Base-by-base conservation (phyloP, 23 red algal genomes). In the Agarophyton chilense region DNA sequence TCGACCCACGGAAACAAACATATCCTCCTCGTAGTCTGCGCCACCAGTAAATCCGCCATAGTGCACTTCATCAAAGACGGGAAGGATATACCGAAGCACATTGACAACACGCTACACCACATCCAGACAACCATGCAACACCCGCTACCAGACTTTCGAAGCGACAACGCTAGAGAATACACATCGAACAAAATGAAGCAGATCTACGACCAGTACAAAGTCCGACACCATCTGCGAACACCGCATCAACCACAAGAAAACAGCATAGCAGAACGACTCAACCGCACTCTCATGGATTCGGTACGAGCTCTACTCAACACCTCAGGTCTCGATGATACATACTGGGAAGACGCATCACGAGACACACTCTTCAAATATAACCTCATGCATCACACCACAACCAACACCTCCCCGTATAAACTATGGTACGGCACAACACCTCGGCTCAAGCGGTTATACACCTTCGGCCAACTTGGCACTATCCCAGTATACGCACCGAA, bases 191-290 rank as follows among this genome's bases (percentile, higher is more conserved):
- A 0, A 19, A 55, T 82, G 31, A 33, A 6, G 0, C 7, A 26
- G 2, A 65, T 35, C 3, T 65, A 36, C 13, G 31, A 1, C 10
- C 0, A 33, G 0, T 14, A 17, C 13, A 2, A 17, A 13, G 9
- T 35, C 31, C 2, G 1, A 36, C 60, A 36, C 10, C 31, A 65
- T 18, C 16, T 51, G 5, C 12, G 60, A 1, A 68, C 60, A 4
- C 83, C 64, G 21, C 66, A 76, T 31, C 21, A 26, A 36, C 83
- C 83, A 0, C 16, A 87, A 38, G 71, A 55, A 40, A 87, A 87
- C 17, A 10, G 35, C 3, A 36, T 40, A 22, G 83, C 83, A 14
- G 83, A 87, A 46, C 64, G 66, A 0, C 17, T 76, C 25, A 76
- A 87, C 40, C 35, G 39, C 2, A 87, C 64, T 4, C 1, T 76